phyloP scores from a whole-genome alignment of 2,329 filamentous ascomycete species.

The Paramyrothecium roridum region DNA sequence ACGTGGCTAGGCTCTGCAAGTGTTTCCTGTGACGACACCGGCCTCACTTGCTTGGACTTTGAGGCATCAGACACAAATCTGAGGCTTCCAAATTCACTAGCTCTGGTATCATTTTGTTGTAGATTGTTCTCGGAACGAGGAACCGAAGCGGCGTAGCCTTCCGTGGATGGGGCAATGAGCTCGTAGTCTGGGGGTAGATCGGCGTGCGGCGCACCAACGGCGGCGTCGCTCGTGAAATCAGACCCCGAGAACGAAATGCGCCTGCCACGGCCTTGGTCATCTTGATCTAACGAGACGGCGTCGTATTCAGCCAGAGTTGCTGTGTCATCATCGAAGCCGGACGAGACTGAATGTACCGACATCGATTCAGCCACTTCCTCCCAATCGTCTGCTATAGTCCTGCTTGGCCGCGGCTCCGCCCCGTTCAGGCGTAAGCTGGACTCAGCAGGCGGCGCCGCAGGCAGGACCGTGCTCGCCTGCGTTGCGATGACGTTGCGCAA shows the following conservation, averaged over 20 bases:
- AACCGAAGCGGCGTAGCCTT: background rate
- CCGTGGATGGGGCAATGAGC: background rate
- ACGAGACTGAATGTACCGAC: background rate
- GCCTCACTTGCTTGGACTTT: background rate
- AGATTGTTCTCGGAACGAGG: no score
- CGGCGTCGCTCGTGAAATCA: background rate
- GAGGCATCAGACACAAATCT: no score
- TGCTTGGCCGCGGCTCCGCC: background rate
- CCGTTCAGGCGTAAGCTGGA: background rate
- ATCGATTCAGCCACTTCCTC: background rate
- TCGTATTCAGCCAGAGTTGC: no score
- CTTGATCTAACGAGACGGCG: no score
- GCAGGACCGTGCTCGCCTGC: no score
- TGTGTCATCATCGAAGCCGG: background rate
- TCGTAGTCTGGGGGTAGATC: background rate
- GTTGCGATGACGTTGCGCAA: no score
- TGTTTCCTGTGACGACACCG: background rate
- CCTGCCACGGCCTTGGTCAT: no score
- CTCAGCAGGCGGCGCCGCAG: background rate
- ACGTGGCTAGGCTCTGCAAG: background rate
- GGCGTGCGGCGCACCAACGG: background rate
- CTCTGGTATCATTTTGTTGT: no score
- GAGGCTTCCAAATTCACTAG: no score
- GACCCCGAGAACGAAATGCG: background rate
- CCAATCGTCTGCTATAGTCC: background rate